Base-by-base conservation (phyloP, 805 yeast species). In the Kluyveromyces aestuarii region DNA sequence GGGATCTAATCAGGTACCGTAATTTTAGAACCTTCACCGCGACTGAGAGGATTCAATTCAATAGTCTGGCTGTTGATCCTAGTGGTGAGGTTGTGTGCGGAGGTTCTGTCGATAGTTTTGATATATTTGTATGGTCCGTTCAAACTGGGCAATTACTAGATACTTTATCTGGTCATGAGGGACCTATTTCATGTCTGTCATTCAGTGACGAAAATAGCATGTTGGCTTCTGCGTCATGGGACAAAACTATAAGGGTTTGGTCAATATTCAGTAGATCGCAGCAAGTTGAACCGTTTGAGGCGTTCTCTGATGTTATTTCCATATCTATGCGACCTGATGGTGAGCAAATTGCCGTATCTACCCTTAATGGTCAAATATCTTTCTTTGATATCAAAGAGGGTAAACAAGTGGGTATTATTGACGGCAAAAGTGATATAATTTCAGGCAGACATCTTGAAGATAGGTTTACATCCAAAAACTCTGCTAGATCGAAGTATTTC, bases 41-140 rank as follows among this genome's bases (percentile, higher is more conserved):
- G 0, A 81, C 96, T 2, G 83, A 82, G 55, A 75, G 98, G 58
- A 72, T 90, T 27, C 96, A 89, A 62, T 93, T 91, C 67, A 82
- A 81, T 46, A 79, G 88, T 47, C 69, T 93, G 51, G 98, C 98
- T 0, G 96, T 89, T 40, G 99, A 93, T 66, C 96, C 98, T 27
- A 84, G 95, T 60, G 99, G 98, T 33, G 99, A 93, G 67, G 82
- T 93, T 46, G 93, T 93, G 2, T 89, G 93, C 60, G 99, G 97
- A 3, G 96, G 96, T 1, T 86, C 96, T 2, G 73, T 82, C 40
- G 96, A 90, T 61, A 84, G 83, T 53, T 93, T 82, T 67, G 96
- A 87, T 50, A 86, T 93, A 50, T 90, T 86, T 61, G 88, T 93
- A 35, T 93, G 99, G 99, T 87, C 96, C 6, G 97, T 93, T 1